Evolutionary conservation across 2,329 filamentous ascomycete species (phyloP), one percentile per base, ranked within the genome.

Genomic region (Penicillium sp.): DNA sequence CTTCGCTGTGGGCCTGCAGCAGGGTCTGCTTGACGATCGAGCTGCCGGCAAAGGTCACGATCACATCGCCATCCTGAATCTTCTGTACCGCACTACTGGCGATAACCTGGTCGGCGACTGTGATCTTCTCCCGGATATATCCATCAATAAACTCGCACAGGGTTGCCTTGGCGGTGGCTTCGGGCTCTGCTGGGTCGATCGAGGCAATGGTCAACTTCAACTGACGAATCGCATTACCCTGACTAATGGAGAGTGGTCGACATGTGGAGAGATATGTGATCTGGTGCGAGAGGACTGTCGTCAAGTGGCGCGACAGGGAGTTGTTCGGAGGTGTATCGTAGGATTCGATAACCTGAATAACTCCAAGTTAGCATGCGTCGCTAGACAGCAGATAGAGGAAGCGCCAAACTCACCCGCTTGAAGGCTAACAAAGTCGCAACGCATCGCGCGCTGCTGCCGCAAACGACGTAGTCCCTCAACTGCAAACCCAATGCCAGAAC

Each of bases 151-250:
- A 82, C 39, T 86, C 80, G 63, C 84, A 82, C 10, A 98, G 79
- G 22, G 82, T 75, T 46, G 83, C 78, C 72, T 95, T 96, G 22
- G 90, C 90, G 39, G 87, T 82, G 16, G 81, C 73, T 65, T 98
- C 91, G 24, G 87, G 82, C 1, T 85, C 80, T 58, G 90, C 86
- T 32, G 91, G 89, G 60, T 96, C 89, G 48, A 96, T 84, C 58
- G 89, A 89, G 60, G 88, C 86, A 64, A 98, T 91, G 61, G 89
- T 82, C 39, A 95, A 81, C 74, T 98, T 98, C 40, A 98, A 78
- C 77, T 89, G 91, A 44, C 93, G 82, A 64, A 98, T 95, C 28
- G 89, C 89, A 67, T 97, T 98, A 50, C 93, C 93, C 84, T 97
- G 95, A 52, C 88, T 89, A 69, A 95, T 93, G 56, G 88, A 94